Base-by-base conservation (phyloP, 129 eudicot genomes). In the Rutidosis leptorrhynchoides region DNA sequence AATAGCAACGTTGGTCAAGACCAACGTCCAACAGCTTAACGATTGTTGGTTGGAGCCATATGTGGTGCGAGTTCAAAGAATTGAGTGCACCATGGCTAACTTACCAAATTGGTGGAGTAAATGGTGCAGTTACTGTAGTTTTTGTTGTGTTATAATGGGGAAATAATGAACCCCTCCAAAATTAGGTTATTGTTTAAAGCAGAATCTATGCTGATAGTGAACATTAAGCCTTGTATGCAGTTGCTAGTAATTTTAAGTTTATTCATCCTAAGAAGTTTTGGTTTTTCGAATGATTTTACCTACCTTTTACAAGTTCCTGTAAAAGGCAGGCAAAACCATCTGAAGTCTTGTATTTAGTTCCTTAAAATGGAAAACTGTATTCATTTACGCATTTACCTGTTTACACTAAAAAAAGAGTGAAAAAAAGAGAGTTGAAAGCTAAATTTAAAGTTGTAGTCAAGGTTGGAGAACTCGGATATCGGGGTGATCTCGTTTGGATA, bases 141-240 rank as follows among this genome's bases (percentile, higher is more conserved):
- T 59, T 58, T 64, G 21, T 77, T 82, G 58, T 60, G 45, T 54
- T 32, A 61, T 64, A 40, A 59, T 42, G 42, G 67, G 58, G 74
- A 49, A 71, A 72, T 17, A 32, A 64, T 58, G 70, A 67, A 62
- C 60, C 73, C 84, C 83, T n/a, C 79, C 35, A 19, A 6, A 35
- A 14, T 54, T 68, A 67, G 71, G 71, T 67, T 65, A 77, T 64
- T 79, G 82, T 78, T 66, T 81, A 69, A 81, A 79, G 74, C 30
- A 74, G 83, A 76, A 73, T 77, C 76, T 73, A 63, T 46, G 68
- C 55, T 62, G 28, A 65, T n/a, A 67, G 33, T 53, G 62, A 71
- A 55, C 62, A 68, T 68, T 24, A 33, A 32, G 15, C 21, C 15
- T 62, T 43, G 28, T 48, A 53, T 70, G 72, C 46, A 58, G 64